Evolutionary conservation across 768 basidiomycete genomes (phyloP), one percentile per base, ranked within the genome.

Genomic region (Sarcodon sp.): DNA sequence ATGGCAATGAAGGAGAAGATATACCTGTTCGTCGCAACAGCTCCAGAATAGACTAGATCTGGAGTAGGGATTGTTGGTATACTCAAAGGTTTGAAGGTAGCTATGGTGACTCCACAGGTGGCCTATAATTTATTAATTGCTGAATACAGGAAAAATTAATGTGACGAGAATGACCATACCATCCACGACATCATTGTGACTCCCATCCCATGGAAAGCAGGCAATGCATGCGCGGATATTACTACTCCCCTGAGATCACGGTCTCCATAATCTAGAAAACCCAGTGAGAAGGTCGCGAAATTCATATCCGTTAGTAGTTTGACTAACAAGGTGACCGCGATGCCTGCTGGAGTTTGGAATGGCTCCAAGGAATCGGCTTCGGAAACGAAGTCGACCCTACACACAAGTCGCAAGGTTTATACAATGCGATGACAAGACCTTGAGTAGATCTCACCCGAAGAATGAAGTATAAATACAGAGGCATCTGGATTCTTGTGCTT

Each of bases 171-270:
- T 12, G 15, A 38, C 50, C 58, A 33, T 13, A 59, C 60, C n/a
- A 54, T 53, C 33, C 55, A 45, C 34, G 44, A 37, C 33, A 63
- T 53, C 35, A 61, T 55, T 16, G 59, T 36, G 8, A 64, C 21
- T 4, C 64, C 64, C 58, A 63, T 55, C 18, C 57, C 61, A 41
- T 64, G 63, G 46, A 61, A 66, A 48, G 63, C 56, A 3, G 63
- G 64, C 51, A 64, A 55, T 32, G 54, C 54, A 41, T 64, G 61
- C 33, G 57, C 50, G 1, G 59, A 56, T 38, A 65, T 55, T 10
- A 55, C 51, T 4, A 51, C 47, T 32, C 56, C 58, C 35, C 53
- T 56, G 9, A 59, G 15, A 41, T 63, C 57, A 36, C 52, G 39
- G 43, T 60, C 51, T 9, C 58, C 58, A 35, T 50, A 56, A 51